Base-by-base conservation (phyloP, 73 alveolate genomes). In the Tetrahymena elliotti region DNA sequence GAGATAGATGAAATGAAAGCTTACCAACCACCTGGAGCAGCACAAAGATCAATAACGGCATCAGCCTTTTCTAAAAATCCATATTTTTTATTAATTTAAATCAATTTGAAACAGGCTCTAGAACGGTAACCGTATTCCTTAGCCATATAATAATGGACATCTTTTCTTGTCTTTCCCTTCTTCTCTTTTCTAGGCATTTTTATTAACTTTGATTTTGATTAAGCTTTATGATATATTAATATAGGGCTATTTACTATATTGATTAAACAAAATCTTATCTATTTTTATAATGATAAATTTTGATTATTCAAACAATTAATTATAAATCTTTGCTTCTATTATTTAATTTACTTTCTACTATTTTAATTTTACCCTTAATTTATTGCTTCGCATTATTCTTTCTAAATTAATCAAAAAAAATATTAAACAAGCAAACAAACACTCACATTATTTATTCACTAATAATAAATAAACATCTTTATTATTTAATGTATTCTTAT, bases 11-110 rank as follows among this genome's bases (percentile, higher is more conserved):
- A 84, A 94, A 93, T 93, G 31, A 34, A 36, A 5, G 33, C 83
- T 93, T 97, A 94, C 99, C 99, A 99, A 5, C 99, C 99, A 24
- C 99, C 99, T 47, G 99, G 99, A 24, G 99, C 99, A 33, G 99
- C 99, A 97, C 99, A 99, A 93, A 99, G 98, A 98, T 99, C 99
- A 34, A 99, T 98, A 82, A 98, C 97, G 38, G 98, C 99, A 93
- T 98, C 98, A 37, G 99, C 99, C 11, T 97, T 96, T 92, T 98
- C 96, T 35, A 99, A 97, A 96, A 99, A 98, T 93, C 97, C 98
- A 97, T 97, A 99, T 96, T 98, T 98, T 94, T 98, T 97, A 94
- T 99, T 98, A 93, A 99, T 97, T 97, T 99, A 98, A 93, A 99
- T 98, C 95, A 99, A 95, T 96, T 99, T 99, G 97, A 98, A 99